Conservation (phyloP, 2,329 filamentous ascomycete genomes). For the Colletotrichum limetticola region DNA sequence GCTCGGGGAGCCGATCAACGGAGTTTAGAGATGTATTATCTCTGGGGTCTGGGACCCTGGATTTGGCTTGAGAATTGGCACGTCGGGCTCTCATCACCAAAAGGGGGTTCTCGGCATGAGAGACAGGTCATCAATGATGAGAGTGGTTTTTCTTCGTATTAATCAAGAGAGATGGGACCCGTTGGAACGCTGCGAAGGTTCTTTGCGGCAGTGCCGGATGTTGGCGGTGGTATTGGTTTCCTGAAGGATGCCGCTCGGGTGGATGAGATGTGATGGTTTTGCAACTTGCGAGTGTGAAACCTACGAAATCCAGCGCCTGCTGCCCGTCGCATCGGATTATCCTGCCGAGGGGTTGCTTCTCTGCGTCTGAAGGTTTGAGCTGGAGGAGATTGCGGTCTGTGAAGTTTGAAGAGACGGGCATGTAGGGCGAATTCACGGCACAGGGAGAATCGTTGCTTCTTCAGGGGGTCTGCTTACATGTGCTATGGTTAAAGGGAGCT, state of each 20-base stretch:
- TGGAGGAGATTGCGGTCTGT: neutral
- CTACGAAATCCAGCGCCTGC: neutral
- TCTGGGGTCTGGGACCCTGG: neutral
- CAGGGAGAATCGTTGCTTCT: slow-evolving; percentile 24
- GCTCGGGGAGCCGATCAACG: slow-evolving; percentile 25
- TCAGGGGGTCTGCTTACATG: neutral
- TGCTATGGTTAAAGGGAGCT: neutral
- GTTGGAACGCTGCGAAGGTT: slow-evolving; percentile 26
- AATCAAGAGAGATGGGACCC: slow-evolving; percentile 25
- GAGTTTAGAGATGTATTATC: neutral
- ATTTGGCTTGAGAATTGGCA: neutral
- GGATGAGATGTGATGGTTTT: neutral
- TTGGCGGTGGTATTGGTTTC: slow-evolving; percentile 7
- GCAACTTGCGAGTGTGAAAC: neutral
- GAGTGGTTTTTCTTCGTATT: slow-evolving; percentile 20
- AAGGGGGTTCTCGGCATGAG: neutral
- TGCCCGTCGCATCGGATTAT: neutral
- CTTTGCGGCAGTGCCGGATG: slow-evolving; percentile 19
- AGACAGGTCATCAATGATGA: neutral
- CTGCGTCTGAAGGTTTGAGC: neutral
- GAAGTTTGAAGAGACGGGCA: slow-evolving; percentile 13
- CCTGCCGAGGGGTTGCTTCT: slow-evolving; percentile 11
- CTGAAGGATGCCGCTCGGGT: neutral
- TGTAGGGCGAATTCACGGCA: slow-evolving; percentile 8
- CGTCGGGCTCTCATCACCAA: neutral